Conservation (phyloP, 78 protist species). For the Dictyostelium brefeldianum region DNA sequence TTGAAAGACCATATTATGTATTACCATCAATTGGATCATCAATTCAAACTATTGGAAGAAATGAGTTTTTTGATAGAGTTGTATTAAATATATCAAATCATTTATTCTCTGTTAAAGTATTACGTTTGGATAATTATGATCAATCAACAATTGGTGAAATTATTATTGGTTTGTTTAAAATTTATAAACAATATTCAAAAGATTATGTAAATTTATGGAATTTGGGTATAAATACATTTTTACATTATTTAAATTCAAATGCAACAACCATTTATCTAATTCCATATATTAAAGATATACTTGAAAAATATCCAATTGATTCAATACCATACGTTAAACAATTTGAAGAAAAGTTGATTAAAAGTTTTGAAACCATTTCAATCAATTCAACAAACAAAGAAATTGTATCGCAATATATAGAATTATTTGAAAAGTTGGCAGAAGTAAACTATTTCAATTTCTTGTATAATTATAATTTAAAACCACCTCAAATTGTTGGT, state of each 20-base stretch:
- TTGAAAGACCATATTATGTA: conserved; percentile 29
- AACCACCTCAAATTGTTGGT: neutral
- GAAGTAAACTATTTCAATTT: neutral
- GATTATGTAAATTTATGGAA: conserved; percentile 2
- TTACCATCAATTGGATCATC: conserved; percentile 14
- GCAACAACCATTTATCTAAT: neutral
- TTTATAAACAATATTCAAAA: neutral
- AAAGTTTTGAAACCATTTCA: neutral
- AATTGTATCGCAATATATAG: neutral
- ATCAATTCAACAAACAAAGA: neutral
- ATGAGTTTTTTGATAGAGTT: conserved; percentile 4
- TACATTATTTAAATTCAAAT: neutral
- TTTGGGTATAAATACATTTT: conserved; percentile 9
- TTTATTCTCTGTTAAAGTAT: conserved; percentile 1
- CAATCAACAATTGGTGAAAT: neutral
- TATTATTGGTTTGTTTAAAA: conserved; percentile 3
- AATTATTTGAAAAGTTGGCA: neutral
- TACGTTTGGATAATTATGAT: conserved; percentile 14
- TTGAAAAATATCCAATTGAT: conserved; percentile 9
- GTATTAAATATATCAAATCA: neutral
- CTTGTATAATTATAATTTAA: neutral
- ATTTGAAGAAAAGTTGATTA: neutral
- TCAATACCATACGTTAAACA: conserved; percentile 17
- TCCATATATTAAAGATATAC: neutral
- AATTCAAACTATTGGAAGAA: conserved; percentile 8